Evolutionary conservation across 129 eudicot species (phyloP).

Genomic region (Pulicaria dysenterica): DNA sequence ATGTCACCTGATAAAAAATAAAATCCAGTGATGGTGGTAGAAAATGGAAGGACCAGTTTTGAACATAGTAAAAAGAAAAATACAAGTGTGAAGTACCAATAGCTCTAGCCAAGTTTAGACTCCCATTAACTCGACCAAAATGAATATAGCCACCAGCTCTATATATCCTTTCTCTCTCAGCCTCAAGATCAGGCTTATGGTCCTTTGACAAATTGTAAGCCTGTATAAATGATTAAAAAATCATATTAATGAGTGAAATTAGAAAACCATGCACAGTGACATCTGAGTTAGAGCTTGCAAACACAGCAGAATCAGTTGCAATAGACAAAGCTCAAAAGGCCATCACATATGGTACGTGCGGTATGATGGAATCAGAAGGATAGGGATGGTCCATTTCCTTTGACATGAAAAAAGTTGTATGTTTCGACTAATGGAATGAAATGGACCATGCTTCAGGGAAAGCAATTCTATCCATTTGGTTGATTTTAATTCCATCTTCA

Average conservation of each 20-base stretch:
- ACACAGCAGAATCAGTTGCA: too few relatives aligned
- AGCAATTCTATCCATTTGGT: neutral
- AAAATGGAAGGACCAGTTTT: neutral
- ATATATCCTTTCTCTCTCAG: conserved; percentile 77
- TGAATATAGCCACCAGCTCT: conserved; percentile 89
- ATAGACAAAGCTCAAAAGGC: too few relatives aligned
- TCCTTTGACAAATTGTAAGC: conserved; percentile 78
- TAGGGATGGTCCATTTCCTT: too few relatives aligned
- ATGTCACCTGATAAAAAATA: conserved; percentile 62
- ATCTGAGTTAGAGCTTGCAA: neutral
- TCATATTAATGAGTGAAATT: conserved; percentile 14
- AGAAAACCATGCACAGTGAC: neutral
- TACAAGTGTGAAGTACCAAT: conserved; percentile 51
- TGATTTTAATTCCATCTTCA: neutral
- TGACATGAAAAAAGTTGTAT: conserved; percentile 16
- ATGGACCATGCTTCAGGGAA: conserved; percentile 8
- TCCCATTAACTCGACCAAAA: conserved; percentile 87
- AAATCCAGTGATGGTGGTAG: conserved; percentile 6
- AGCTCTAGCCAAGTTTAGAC: conserved; percentile 86
- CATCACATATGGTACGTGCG: too few relatives aligned
- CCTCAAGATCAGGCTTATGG: conserved; percentile 86
- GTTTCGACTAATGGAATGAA: neutral
- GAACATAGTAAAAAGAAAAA: neutral
- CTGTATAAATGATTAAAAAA: conserved; percentile 43
- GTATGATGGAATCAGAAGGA: too few relatives aligned